Conservation (phyloP, 164 flowering plant genomes). For the Aristolochia contorta region DNA sequence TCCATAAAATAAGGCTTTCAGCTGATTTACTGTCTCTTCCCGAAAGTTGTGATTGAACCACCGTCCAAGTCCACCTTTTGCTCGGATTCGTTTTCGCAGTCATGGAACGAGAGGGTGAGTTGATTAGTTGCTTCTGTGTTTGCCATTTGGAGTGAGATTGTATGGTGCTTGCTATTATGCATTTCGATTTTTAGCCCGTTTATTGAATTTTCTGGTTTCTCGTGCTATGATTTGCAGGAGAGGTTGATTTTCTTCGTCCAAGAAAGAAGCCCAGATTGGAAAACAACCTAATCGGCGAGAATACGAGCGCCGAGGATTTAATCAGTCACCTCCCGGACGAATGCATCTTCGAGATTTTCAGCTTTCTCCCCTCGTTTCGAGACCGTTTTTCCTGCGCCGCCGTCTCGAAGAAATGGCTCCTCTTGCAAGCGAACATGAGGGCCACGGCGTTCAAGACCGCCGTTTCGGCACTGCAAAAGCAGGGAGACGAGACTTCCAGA, state of each 20-base stretch:
- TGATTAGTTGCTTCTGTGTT: background rate
- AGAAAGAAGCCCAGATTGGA: slow-evolving; percentile 7
- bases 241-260: background rate
- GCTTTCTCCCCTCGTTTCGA: slow-evolving; percentile 8
- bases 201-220: background rate
- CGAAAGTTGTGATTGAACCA: no score
- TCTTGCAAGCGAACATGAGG: slow-evolving; percentile 13
- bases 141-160: background rate
- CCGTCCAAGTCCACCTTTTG: no score
- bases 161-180: background rate
- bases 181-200: no score
- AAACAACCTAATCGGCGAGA: background rate
- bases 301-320: background rate
- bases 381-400: slow-evolving; percentile 15
- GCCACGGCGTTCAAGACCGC: slow-evolving; percentile 7
- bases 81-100: no score
- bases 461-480: background rate
- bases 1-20: no score
- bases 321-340: slow-evolving; percentile 13
- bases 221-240: slow-evolving; percentile 5
- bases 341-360: slow-evolving; percentile 16
- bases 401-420: slow-evolving; percentile 17
- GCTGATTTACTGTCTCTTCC: no score
- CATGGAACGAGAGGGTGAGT: no score
- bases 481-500: slow-evolving; percentile 8